phyloP scores from a whole-genome alignment of 2,329 filamentous ascomycete genomes.

The Colletotrichum neosansevieriae region DNA sequence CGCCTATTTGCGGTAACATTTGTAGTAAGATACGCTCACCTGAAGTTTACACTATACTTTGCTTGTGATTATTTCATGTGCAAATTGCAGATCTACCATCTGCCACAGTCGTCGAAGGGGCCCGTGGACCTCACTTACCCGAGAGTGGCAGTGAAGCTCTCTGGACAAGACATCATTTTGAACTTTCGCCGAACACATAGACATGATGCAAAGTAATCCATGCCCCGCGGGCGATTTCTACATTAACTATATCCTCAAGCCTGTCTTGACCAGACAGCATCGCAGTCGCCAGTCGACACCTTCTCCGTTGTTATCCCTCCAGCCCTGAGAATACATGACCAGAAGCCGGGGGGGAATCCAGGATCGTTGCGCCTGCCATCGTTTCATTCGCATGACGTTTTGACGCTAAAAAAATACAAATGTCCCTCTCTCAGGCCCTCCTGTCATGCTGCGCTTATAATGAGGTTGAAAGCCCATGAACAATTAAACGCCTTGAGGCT shows the following conservation, averaged over 20 bases:
- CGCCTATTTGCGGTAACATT: too few relatives aligned
- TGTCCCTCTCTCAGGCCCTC: constrained; percentile 11
- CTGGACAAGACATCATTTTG: too few relatives aligned
- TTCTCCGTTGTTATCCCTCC: not conserved
- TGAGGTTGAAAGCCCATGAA: constrained; percentile 12
- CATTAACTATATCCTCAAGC: constrained; percentile 30
- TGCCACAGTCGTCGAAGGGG: too few relatives aligned
- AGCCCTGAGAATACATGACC: constrained; percentile 19
- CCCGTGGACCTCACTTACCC: too few relatives aligned
- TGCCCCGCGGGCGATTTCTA: constrained; percentile 24
- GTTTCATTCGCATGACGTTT: constrained; percentile 30
- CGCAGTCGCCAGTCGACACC: not conserved
- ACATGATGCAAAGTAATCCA: not conserved
- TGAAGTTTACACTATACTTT: too few relatives aligned
- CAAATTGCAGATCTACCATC: too few relatives aligned
- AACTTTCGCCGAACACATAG: not conserved
- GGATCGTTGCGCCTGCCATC: not conserved
- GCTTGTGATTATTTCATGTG: too few relatives aligned
- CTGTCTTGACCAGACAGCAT: constrained; percentile 18
- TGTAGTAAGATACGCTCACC: too few relatives aligned
- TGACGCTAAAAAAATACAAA: constrained; percentile 13
- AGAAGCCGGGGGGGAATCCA: not conserved
- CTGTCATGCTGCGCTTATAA: constrained; percentile 35
- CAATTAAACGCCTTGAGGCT: constrained; percentile 29
- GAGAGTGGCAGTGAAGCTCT: too few relatives aligned